Percentiles rank a stretch among this genome's conserved stretches.
Evolutionary conservation across 495 filamentous ascomycete genomes (phyloP).

Genomic region (Recurvomyces mirabilis): DNA sequence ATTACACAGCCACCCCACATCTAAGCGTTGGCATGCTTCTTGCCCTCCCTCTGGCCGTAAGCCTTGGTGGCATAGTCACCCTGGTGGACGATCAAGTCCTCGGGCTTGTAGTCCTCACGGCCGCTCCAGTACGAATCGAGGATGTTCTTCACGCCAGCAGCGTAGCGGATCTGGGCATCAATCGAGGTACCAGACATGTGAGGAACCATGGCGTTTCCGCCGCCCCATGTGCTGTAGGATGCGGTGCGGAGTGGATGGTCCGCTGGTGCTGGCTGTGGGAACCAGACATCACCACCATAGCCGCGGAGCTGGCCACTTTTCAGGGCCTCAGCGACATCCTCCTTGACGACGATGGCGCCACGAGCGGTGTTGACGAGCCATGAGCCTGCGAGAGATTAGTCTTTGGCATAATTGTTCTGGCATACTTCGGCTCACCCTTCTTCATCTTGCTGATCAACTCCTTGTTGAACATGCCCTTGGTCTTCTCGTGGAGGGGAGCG

Average conservation of each 20-base stretch:
- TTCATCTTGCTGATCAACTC: constrained; percentile 99
- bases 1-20: too few relatives aligned
- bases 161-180: constrained; percentile 93
- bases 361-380: constrained; percentile 99
- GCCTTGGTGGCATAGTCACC: constrained; percentile 95
- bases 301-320: constrained; percentile 88
- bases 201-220: constrained; percentile 95
- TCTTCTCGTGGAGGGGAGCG: constrained; percentile 98
- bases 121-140: constrained; percentile 83
- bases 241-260: constrained; percentile 91
- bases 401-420: too few relatives aligned
- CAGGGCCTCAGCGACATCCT: constrained; percentile 91
- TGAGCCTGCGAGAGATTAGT: too few relatives aligned
- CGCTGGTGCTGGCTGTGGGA: constrained; percentile 85
- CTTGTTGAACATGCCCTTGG: constrained; percentile 94
- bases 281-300: constrained; percentile 94
- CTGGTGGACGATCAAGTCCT: constrained; percentile 86
- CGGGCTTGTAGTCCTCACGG: constrained; percentile 68
- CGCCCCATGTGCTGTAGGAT: constrained; percentile 77
- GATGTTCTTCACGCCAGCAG: constrained; percentile 78
- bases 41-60: constrained; percentile 59
- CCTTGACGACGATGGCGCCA: constrained; percentile 98
- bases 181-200: constrained; percentile 98
- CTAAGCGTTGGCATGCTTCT: constrained; percentile 2
- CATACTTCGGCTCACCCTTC: constrained; percentile 53